phyloP scores from a whole-genome alignment of 78 protist genomes.

The Parvularia atlantis region DNA sequence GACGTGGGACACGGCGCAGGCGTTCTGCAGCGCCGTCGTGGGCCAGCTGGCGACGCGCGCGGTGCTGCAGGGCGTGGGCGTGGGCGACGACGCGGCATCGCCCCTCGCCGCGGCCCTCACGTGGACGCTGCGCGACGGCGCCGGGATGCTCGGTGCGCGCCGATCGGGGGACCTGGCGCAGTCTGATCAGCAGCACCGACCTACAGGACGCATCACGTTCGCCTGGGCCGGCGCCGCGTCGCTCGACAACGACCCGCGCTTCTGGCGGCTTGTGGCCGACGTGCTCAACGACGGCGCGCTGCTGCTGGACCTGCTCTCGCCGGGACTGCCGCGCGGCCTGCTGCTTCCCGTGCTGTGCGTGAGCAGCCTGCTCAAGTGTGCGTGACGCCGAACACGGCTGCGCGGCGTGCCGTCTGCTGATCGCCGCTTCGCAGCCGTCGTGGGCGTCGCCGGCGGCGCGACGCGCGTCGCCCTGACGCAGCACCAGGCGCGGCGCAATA shows the following conservation, averaged over 20 bases:
- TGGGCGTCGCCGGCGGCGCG: slow-evolving; percentile 50
- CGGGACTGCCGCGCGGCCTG: background rate
- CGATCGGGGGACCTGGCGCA: no score
- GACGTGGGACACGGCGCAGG: slow-evolving; percentile 41
- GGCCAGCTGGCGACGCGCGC: slow-evolving; percentile 4
- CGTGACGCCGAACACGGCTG: no score
- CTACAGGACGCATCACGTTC: no score
- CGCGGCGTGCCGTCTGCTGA: no score
- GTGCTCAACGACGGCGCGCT: slow-evolving; percentile 28
- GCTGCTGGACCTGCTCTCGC: slow-evolving; percentile 9
- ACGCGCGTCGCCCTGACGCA: slow-evolving; percentile 31
- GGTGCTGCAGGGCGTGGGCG: slow-evolving; percentile 10
- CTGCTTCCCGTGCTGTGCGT: no score
- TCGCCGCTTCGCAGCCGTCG: slow-evolving; percentile 24
- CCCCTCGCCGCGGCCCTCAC: slow-evolving; percentile 24
- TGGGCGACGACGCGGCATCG: slow-evolving; percentile 18
- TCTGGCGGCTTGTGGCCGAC: no score
- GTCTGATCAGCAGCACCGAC: no score
- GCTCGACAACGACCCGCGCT: no score
- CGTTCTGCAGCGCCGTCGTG: background rate
- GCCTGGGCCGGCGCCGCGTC: no score
- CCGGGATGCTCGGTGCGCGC: slow-evolving; percentile 21
- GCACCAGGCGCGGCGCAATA: slow-evolving; percentile 15
- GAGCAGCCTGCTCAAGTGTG: no score
- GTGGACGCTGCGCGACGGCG: slow-evolving; percentile 22